Percentiles rank a stretch among this genome's conserved stretches.
phyloP scores from a whole-genome alignment of 371 early-diverging fungal genomes.

The Rhizopus microsporus region DNA sequence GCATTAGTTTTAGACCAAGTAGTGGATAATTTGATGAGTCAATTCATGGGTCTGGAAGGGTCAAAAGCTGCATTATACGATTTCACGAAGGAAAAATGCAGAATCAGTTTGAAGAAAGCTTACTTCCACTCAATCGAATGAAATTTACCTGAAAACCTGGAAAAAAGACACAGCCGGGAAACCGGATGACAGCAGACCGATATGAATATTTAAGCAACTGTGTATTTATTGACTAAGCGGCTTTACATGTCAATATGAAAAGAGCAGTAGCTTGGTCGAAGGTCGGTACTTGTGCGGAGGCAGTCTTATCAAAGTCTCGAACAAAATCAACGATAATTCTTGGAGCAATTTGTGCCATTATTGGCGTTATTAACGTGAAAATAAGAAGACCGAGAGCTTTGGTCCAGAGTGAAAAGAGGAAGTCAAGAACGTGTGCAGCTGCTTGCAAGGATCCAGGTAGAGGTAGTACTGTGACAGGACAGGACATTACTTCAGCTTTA shows the following conservation, averaged over 20 bases:
- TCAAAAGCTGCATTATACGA: conserved; percentile 7
- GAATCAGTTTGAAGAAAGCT: conserved; percentile 8
- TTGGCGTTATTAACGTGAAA: neutral
- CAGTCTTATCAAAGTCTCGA: conserved; percentile 5
- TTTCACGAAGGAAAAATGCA: conserved; percentile 12
- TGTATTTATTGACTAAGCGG: conserved; percentile 10
- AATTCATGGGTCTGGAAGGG: conserved; percentile 6
- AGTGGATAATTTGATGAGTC: conserved; percentile 11
- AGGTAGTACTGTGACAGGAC: neutral
- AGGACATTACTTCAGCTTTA: conserved; percentile 5
- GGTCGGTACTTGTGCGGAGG: conserved; percentile 6
- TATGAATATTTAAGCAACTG: conserved; percentile 16
- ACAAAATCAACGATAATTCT: conserved; percentile 1
- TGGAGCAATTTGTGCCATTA: neutral
- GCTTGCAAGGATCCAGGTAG: neutral
- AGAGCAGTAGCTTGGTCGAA: neutral
- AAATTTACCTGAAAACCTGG: conserved; percentile 9
- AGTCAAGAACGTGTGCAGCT: neutral
- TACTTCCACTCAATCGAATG: neutral
- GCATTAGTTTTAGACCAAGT: conserved; percentile 18
- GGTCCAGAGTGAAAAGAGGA: conserved; percentile 1
- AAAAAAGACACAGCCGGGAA: conserved; percentile 11
- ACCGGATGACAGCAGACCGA: conserved; percentile 6
- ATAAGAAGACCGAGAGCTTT: neutral
- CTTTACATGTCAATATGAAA: conserved; percentile 21